Base-by-base conservation (phyloP, 495 filamentous ascomycete species). In the Thermochaetoides thermophila region DNA sequence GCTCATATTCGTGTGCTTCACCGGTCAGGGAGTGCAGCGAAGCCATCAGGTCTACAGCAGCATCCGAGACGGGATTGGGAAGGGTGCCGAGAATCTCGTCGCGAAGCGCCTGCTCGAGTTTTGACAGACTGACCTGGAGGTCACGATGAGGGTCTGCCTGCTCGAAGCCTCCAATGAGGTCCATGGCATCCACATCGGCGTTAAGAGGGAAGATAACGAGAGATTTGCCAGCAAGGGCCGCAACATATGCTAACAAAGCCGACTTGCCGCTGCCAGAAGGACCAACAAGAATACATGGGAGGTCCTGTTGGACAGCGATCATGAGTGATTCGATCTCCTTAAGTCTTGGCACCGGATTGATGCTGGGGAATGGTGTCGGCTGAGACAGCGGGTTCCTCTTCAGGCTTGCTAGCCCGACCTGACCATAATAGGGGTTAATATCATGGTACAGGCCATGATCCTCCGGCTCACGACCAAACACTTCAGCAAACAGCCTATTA, bases 111-210 rank as follows among this genome's bases (percentile, higher is more conserved):
- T 57, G 44, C 12, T 61, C 54, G 4, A 92, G 48, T 34, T 72
- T 65, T 19, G 45, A 52, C 38, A 68, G 59, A 39, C 64, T 71
- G 34, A 42, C 57, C 47, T 71, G 72, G 12, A 74, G 53, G 29
- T 75, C 71, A 29, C 87, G 69, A 19, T 74, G 59, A 31, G 82
- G 68, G 51, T 96, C 85, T 21, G 83, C 76, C 56, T 99, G 91
- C 48, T 96, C 91, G 49, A 91, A 99, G 0, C 89, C 85, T 42
- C 91, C 91, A 32, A 99, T 79, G 15, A 99, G 67, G 49, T 99
- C 91, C 74, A 87, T 94, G 11, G 87, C 82, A 54, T 99, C 91
- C 30, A 87, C 81, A 40, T 96, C 91, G 3, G 82, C 73, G 52
- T 91, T 95, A 44, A 96, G 63, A 8, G 85, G 71, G 34, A 95